Conservation (phyloP, 1,284 basidiomycete species). For the Cryptococcus sp. region DNA sequence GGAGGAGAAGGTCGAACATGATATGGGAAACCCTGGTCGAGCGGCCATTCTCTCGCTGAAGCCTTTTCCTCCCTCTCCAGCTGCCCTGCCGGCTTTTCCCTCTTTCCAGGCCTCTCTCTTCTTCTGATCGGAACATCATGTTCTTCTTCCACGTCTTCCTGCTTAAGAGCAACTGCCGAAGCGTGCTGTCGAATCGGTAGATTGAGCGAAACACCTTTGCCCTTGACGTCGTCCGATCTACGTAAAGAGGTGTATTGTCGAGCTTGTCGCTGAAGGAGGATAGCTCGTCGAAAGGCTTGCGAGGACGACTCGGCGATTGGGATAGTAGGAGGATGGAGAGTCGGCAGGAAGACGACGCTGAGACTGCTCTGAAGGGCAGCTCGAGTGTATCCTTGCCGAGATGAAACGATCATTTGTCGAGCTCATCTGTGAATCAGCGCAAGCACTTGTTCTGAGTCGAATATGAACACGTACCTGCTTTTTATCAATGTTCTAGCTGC, state of each 20-base stretch:
- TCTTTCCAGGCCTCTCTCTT: background rate
- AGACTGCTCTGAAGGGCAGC: background rate
- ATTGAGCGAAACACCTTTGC: background rate
- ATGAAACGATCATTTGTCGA: background rate
- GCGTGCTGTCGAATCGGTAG: background rate
- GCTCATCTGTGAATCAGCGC: background rate
- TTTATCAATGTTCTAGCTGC: too few relatives aligned
- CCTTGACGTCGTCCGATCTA: background rate
- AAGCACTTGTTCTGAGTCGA: too few relatives aligned
- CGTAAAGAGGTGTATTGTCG: background rate
- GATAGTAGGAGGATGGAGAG: background rate
- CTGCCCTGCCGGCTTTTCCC: too few relatives aligned
- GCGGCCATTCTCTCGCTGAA: background rate
- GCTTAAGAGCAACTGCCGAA: background rate
- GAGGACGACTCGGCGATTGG: background rate
- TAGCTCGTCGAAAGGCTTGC: background rate
- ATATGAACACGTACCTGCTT: too few relatives aligned
- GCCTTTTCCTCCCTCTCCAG: background rate
- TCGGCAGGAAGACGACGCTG: background rate
- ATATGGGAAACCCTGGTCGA: background rate
- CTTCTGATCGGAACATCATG: too few relatives aligned
- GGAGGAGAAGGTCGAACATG: background rate
- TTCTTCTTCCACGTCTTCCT: background rate
- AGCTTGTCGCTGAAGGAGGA: background rate
- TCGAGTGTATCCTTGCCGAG: slow-evolving; percentile 1